Evolutionary conservation across 2,329 filamentous ascomycete genomes (phyloP).

Genomic region (Thelonectria blattea): DNA sequence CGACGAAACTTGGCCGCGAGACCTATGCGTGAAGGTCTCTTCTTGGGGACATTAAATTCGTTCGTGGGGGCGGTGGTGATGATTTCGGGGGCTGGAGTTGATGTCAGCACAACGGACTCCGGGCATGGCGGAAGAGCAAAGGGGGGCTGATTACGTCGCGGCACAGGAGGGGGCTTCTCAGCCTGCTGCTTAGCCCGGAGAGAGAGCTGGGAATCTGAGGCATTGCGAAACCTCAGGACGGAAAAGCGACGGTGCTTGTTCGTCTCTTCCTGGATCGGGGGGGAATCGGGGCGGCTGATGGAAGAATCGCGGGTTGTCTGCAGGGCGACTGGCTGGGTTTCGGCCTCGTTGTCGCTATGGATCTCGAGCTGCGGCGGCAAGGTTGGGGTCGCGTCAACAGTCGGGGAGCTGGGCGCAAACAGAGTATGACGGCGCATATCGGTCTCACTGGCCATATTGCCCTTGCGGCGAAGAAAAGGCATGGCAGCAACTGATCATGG

Average conservation of each 20-base stretch:
- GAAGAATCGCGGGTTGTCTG: conserved; percentile 36
- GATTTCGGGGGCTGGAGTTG: conserved; percentile 68
- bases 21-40: conserved; percentile 62
- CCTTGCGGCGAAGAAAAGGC: conserved; percentile 67
- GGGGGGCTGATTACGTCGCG: conserved; percentile 55
- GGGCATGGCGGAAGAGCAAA: conserved; percentile 4
- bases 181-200: conserved; percentile 73
- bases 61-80: conserved; percentile 91
- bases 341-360: conserved; percentile 25
- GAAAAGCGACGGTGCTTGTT: conserved; percentile 67
- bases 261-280: conserved; percentile 60
- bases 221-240: conserved; percentile 85
- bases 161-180: conserved; percentile 62
- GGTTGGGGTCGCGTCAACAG: conserved; percentile 36
- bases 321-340: conserved; percentile 27
- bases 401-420: conserved; percentile 39
- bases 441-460: conserved; percentile 64
- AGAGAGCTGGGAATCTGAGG: conserved; percentile 89
- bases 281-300: conserved; percentile 51
- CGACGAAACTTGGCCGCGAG: conserved; percentile 59
- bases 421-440: conserved; percentile 62
- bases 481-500: conserved; percentile 54
- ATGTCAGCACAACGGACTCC: conserved; percentile 27
- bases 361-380: conserved; percentile 32
- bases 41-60: conserved; percentile 59